Base-by-base conservation (phyloP, 306 rosid species). In the Datisca glomerata region DNA sequence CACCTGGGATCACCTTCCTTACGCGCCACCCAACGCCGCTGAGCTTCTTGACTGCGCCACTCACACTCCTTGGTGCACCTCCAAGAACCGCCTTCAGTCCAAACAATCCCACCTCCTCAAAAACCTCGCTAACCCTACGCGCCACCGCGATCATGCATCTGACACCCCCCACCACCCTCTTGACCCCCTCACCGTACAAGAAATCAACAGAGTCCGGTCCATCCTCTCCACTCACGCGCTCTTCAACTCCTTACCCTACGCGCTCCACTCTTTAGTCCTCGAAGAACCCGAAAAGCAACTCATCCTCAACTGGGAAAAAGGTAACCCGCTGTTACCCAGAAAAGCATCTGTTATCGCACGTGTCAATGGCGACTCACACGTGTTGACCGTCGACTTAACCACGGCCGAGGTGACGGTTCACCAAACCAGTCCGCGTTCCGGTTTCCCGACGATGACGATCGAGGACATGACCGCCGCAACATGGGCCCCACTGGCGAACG, bases 131-230 rank as follows among this genome's bases (percentile, higher is more conserved):
- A 16, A 12, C 1, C 65, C 57, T 41, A 53, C 67, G 24, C 58
- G 58, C 60, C 72, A 8, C 47, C 69, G 10, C 5, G 8, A 38
- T 32, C 84, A 71, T 10, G 43, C 25, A 8, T 27, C 51, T 2
- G 85, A 76, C 45, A 45, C 40, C 11, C 93, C 94, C 18, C 80
- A 24, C 60, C 97, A 87, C 75, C 94, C 94, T 24, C 73, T 87
- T 1, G 97, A 87, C 63, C 97, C 93, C 16, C 47, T 87, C 31
- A 87, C 94, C 12, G 18, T 79, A 21, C 41, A 27, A n/a, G 97
- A 87, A 44, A 41, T 82, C 60, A 76, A 67, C 48, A 32, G 17
- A 34, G 70, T 72, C 11, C 61, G 58, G 1, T 38, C 74, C 46
- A 56, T 79, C 56, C 74, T 83, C 45, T 55, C 73, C 20, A 13